Conservation (phyloP, 495 filamentous ascomycete species). For the Annulohypoxylon moriforme region DNA sequence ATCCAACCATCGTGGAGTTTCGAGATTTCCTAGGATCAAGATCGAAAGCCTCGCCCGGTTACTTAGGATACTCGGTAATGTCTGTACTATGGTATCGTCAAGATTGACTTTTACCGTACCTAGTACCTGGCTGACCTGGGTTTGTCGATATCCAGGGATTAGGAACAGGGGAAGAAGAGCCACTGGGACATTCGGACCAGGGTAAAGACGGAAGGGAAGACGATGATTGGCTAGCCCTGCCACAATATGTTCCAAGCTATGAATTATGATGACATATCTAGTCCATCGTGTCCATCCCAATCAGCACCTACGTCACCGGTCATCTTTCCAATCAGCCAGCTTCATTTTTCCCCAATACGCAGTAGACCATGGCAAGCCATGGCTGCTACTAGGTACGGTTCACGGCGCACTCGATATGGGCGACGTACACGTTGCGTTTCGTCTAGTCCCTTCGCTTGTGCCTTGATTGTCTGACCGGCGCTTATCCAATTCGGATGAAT, state of each 20-base stretch:
- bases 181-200: slow-evolving; percentile 8
- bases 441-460: slow-evolving; percentile 9
- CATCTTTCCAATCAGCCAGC: slow-evolving; percentile 18
- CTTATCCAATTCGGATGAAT: slow-evolving; percentile 7
- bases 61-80: neutral
- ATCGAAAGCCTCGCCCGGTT: slow-evolving; percentile 17
- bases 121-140: neutral
- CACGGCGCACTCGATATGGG: neutral
- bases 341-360: slow-evolving; percentile 4
- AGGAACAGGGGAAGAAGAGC: neutral
- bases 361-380: neutral
- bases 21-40: slow-evolving; percentile 7
- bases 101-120: slow-evolving; percentile 8
- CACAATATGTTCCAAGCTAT: slow-evolving; percentile 19
- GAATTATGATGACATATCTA: slow-evolving; percentile 39
- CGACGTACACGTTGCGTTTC: slow-evolving; percentile 1
- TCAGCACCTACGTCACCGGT: slow-evolving; percentile 38
- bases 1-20: slow-evolving; percentile 17
- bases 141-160: neutral
- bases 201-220: neutral
- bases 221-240: slow-evolving; percentile 43
- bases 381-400: neutral
- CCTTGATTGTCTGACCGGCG: slow-evolving; percentile 23
- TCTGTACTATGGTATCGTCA: neutral
- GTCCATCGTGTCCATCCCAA: slow-evolving; percentile 16